These are phyloP conservation scores for Capsicum pubescens DNA, from an alignment of 257 asterid genomes.

Conservation along the genomic window DNA sequence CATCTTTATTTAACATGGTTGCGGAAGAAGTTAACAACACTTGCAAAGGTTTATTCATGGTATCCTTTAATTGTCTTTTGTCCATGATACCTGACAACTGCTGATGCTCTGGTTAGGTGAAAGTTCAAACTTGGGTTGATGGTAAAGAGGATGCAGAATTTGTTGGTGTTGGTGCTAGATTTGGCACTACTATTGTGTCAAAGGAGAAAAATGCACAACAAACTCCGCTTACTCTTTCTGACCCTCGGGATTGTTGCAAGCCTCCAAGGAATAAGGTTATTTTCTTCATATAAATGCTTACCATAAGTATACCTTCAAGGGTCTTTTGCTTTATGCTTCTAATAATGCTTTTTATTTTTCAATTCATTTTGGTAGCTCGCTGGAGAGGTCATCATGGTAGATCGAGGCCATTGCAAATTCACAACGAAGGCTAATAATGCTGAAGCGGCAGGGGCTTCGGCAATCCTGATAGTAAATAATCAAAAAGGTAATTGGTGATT, in stretches of 20 bases:
- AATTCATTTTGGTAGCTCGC: conserved; percentile 51
- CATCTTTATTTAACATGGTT: neutral
- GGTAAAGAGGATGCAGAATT: conserved; percentile 75
- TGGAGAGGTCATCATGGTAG: conserved; percentile 83
- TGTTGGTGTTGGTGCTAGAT: conserved; percentile 96
- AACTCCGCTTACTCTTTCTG: conserved; percentile 57
- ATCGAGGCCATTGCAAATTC: conserved; percentile 87
- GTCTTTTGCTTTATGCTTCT: conserved; percentile 7
- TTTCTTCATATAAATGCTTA: conserved; percentile 9
- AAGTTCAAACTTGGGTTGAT: conserved; percentile 90
- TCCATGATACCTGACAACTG: neutral
- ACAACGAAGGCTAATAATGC: conserved; percentile 77
- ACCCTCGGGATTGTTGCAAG: conserved; percentile 82
- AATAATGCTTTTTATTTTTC: neutral
- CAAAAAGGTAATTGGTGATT: conserved; percentile 64
- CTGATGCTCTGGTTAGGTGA: conserved; percentile 54
- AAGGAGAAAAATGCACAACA: conserved; percentile 88
- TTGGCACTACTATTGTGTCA: conserved; percentile 78
- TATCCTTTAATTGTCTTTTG: neutral
- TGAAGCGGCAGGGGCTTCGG: conserved; percentile 95
- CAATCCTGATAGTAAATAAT: conserved; percentile 81
- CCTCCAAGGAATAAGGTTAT: conserved; percentile 64
- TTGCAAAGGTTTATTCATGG: neutral
- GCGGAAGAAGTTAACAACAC: neutral
- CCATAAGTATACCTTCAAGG: neutral